phyloP scores from a whole-genome alignment of 768 basidiomycete species.

The Rhizopogon vesiculosus region DNA sequence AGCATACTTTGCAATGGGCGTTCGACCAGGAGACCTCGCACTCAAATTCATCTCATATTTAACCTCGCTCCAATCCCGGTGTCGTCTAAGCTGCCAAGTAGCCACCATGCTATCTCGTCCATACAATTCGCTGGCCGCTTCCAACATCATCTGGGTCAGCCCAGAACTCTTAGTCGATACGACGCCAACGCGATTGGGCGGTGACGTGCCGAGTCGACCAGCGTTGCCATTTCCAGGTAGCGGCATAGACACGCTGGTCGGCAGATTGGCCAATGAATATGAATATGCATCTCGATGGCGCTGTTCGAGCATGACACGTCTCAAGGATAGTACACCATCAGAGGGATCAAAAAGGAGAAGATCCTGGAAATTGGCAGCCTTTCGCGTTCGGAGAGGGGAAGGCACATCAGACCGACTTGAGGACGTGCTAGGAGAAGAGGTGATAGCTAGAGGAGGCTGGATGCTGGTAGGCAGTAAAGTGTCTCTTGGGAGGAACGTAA shows the following conservation, averaged over 20 bases:
- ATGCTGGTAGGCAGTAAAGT: slow-evolving; percentile 34
- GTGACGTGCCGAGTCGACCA: slow-evolving; percentile 29
- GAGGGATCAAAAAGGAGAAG: slow-evolving; percentile 62
- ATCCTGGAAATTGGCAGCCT: slow-evolving; percentile 54
- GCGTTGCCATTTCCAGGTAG: slow-evolving; percentile 49
- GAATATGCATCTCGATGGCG: slow-evolving; percentile 20
- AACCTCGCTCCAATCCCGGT: slow-evolving; percentile 50
- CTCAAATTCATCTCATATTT: slow-evolving; percentile 22
- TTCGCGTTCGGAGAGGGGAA: slow-evolving; percentile 24
- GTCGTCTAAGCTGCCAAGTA: slow-evolving; percentile 59
- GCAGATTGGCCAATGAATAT: slow-evolving; percentile 27
- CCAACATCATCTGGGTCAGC: slow-evolving; percentile 30
- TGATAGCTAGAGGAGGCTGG: slow-evolving; percentile 26
- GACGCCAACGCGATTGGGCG: slow-evolving; percentile 20
- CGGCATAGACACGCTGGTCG: slow-evolving; percentile 48
- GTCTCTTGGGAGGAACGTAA: slow-evolving; percentile 46
- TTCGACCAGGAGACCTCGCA: slow-evolving; percentile 5
- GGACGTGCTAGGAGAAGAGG: slow-evolving; percentile 23
- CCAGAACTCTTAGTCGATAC: slow-evolving; percentile 29
- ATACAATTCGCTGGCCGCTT: slow-evolving; percentile 29
- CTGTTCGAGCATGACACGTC: slow-evolving; percentile 46
- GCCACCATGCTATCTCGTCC: slow-evolving; percentile 44
- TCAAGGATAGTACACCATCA: slow-evolving; percentile 50
- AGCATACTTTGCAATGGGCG: slow-evolving; percentile 2
- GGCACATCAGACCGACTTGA: slow-evolving; percentile 24